Percentiles rank a stretch among this genome's conserved stretches.
Evolutionary conservation across 768 basidiomycete genomes (phyloP).

Genomic region (Leccinum subtestaceum): DNA sequence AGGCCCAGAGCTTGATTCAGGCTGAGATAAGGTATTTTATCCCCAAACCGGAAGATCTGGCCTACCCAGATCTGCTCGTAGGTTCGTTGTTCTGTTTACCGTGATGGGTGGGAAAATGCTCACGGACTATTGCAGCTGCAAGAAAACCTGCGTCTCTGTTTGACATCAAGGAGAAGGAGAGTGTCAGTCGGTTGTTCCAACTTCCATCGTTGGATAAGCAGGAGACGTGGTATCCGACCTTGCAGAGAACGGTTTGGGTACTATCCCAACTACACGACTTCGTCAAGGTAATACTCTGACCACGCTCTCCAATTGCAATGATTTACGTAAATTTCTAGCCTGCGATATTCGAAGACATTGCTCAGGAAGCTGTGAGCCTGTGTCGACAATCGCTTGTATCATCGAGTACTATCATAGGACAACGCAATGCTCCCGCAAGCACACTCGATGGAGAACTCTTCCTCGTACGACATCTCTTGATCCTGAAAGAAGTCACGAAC

Average conservation of each 20-base stretch:
- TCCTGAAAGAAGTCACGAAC: conserved; percentile 86
- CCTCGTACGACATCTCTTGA: conserved; percentile 84
- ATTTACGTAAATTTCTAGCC: conserved; percentile 48
- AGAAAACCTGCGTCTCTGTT: conserved; percentile 42
- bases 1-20: conserved; percentile 90
- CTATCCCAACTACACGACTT: conserved; percentile 86
- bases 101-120: not conserved
- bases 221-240: conserved; percentile 89
- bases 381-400: conserved; percentile 79
- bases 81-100: conserved; percentile 41
- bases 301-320: not conserved
- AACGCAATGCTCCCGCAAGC: conserved; percentile 42
- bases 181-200: conserved; percentile 64
- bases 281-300: conserved; percentile 65
- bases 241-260: conserved; percentile 89
- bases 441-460: conserved; percentile 78
- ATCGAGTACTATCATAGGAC: conserved; percentile 65
- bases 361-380: conserved; percentile 84
- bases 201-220: conserved; percentile 69
- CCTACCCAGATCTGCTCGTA: conserved; percentile 80
- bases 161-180: conserved; percentile 66
- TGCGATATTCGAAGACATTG: conserved; percentile 95
- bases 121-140: conserved; percentile 36
- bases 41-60: conserved; percentile 74
- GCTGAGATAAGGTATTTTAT: conserved; percentile 83